Evolutionary conservation across 352 stramenopile genomes (phyloP), one percentile per base, ranked within the genome.

Genomic region (Pythium sp.): DNA sequence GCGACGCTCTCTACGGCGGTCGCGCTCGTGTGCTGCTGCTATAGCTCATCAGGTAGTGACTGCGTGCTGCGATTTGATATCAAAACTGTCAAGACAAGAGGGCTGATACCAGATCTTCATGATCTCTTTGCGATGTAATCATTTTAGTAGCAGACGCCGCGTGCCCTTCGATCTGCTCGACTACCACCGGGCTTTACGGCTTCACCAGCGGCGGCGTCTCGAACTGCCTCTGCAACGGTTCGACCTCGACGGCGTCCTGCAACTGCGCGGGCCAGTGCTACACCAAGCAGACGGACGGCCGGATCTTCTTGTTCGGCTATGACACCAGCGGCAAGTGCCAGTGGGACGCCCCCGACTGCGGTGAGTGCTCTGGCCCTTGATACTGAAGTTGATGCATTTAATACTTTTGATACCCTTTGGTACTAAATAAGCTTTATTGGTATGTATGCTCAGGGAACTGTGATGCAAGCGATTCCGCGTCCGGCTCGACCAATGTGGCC

Each of bases 251-350:
- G 38, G 41, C 58, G 62, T 54, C 46, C 36, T 87, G 79, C 69
- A 72, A 70, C 26, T 87, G 79, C 65, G 72, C 73, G 15, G 62
- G 81, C 5, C 38, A 47, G 55, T 88, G 80, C 70, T 88, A 84
- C 54, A 5, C 28, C 18, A 24, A 73, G 43, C 62, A 73, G 41
- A 1, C 61, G 8, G 66, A 73, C 53, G 74, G 69, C 26, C 58
- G 7, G 5, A 41, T 84, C 38, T 36, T 77, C 15, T 74, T 70
- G 51, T 86, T 78, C 24, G 71, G 67, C 18, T 62, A 80, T 30
- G 5, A 38, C 7, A 15, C 20, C 5, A 51, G 53, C n/a, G 22
- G 22, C 30, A 73, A 20, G 22, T 73, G 66, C 20, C 46, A 3
- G 15, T 64, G 32, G 28, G 11, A 36, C 26, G 38, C 53, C 22